Percentiles rank a stretch among this genome's conserved stretches.
Evolutionary conservation across 139 green algal genomes (phyloP).

Genomic region (Chlamydomonas eustigma): DNA sequence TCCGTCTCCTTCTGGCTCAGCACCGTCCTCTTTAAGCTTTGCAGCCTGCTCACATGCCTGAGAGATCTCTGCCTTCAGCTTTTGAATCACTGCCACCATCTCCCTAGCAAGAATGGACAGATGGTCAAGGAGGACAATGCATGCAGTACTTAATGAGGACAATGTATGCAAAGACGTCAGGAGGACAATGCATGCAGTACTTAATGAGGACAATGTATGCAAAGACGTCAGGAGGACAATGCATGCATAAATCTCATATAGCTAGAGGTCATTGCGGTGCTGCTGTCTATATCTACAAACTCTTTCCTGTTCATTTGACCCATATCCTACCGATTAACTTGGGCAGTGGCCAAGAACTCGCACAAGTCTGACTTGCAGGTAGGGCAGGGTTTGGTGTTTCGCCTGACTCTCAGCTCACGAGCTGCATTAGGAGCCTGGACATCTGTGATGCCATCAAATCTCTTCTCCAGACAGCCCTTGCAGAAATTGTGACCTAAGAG

Average conservation of each 20-base stretch:
- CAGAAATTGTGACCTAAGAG: constrained; percentile 26
- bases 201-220: too few species aligned
- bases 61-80: constrained; percentile 46
- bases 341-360: constrained; percentile 64
- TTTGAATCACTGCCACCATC: constrained; percentile 50
- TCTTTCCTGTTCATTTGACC: too few species aligned
- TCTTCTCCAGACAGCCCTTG: constrained; percentile 66
- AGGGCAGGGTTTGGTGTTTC: constrained; percentile 56
- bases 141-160: too few species aligned
- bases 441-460: constrained; percentile 48
- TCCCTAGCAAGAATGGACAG: too few species aligned
- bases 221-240: too few species aligned
- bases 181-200: too few species aligned
- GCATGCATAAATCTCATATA: too few species aligned
- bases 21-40: constrained; percentile 27
- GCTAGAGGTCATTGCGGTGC: too few species aligned
- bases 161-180: too few species aligned
- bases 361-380: constrained; percentile 67
- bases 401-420: constrained; percentile 59
- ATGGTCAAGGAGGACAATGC: too few species aligned
- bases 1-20: constrained; percentile 15
- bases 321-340: constrained; percentile 62
- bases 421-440: background rate
- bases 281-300: too few species aligned
- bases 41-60: constrained; percentile 23